phyloP scores from a whole-genome alignment of 306 rosid species.

The Acmispon strigosus region DNA sequence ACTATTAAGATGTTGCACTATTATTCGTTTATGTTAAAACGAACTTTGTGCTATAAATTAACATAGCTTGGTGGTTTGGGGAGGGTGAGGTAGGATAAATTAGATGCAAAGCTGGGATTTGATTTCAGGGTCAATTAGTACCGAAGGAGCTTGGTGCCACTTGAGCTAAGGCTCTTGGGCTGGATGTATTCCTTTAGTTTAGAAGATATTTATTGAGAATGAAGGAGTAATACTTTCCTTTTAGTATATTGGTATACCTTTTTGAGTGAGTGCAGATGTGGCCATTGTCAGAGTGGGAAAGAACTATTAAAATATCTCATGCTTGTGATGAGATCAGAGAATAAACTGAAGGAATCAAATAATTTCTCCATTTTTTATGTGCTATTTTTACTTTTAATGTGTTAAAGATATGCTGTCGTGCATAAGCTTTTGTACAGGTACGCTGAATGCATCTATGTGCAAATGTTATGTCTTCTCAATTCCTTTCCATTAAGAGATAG shows the following conservation, averaged over 20 bases:
- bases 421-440: background rate
- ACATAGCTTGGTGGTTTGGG: background rate
- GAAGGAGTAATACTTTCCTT: background rate
- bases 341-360: background rate
- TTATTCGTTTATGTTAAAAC: background rate
- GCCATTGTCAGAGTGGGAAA: background rate
- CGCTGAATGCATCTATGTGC: background rate
- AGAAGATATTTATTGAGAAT: background rate
- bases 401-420: background rate
- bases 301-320: background rate
- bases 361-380: background rate
- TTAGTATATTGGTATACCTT: background rate
- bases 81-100: background rate
- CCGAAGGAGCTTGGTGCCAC: background rate
- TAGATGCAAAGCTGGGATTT: background rate
- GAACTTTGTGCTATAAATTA: background rate
- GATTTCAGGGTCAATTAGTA: background rate
- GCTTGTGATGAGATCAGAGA: background rate
- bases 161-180: background rate
- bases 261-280: background rate
- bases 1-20: background rate
- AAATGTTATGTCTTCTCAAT: background rate
- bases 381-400: background rate
- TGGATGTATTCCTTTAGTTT: slow-evolving; percentile 1
- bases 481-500: background rate